Percentiles rank a stretch among this genome's conserved stretches.
phyloP scores from a whole-genome alignment of 805 yeast species.

The Saccharomycopsis capsularis region DNA sequence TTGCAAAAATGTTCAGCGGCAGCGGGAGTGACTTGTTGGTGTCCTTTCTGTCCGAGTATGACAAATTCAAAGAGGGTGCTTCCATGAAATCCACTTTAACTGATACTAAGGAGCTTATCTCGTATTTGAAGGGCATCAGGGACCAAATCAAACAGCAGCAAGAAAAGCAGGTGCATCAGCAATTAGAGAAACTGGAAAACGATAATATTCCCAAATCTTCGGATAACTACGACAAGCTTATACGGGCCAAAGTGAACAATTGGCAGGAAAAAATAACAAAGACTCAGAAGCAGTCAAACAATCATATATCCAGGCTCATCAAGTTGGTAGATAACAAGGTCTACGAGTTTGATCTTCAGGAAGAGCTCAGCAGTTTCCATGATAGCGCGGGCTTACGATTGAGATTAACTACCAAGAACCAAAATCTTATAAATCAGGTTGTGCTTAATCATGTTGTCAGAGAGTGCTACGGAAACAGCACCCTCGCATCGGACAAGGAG shows the following conservation, averaged over 20 bases:
- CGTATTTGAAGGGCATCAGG: neutral
- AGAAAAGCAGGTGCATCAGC: neutral
- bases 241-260: neutral
- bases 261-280: conserved; percentile 13
- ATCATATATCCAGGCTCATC: conserved; percentile 5
- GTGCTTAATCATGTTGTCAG: conserved; percentile 5
- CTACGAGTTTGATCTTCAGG: conserved; percentile 17
- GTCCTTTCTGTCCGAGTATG: neutral
- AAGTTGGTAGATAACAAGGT: conserved; percentile 19
- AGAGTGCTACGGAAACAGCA: neutral
- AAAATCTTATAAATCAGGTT: conserved; percentile 17
- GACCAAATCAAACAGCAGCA: neutral
- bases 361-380: conserved; percentile 13
- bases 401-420: conserved; percentile 13
- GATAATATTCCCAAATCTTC: neutral
- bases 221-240: neutral
- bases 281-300: conserved; percentile 12
- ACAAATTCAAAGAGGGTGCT: conserved; percentile 1
- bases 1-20: too few species aligned
- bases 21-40: neutral
- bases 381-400: neutral
- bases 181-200: neutral
- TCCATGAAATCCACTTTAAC: conserved; percentile 2
- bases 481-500: too few species aligned
- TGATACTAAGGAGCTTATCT: conserved; percentile 2